Percentiles rank a stretch among this genome's conserved stretches.
phyloP scores from a whole-genome alignment of 306 rosid genomes.

The Bauhinia variegata region DNA sequence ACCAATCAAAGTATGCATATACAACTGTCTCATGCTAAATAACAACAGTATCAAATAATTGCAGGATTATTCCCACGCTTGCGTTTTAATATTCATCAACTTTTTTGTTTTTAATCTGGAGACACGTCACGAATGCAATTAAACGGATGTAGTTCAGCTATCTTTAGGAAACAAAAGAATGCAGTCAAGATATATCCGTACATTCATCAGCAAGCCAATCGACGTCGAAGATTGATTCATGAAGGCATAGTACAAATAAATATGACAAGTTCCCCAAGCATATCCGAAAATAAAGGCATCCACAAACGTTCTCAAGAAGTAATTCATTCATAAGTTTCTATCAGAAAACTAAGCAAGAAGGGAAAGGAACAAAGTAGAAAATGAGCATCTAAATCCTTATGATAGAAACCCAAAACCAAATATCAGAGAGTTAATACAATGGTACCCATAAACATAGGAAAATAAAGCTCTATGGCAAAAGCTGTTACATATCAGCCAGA shows the following conservation, averaged over 20 bases:
- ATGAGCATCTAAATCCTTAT: slow-evolving; percentile 11
- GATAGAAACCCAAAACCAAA: slow-evolving; percentile 1
- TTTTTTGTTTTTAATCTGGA: background rate
- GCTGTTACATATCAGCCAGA: too few species aligned
- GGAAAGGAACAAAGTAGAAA: background rate
- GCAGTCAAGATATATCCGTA: slow-evolving; percentile 6
- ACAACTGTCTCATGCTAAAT: slow-evolving; percentile 23
- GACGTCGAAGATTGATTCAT: slow-evolving; percentile 2
- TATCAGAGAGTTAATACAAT: slow-evolving; percentile 13
- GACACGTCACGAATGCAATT: background rate
- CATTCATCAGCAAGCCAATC: slow-evolving; percentile 16
- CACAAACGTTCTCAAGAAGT: slow-evolving; percentile 3
- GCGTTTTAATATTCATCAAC: background rate
- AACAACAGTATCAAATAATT: slow-evolving; percentile 27
- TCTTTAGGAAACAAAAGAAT: slow-evolving; percentile 24
- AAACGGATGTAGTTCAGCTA: background rate
- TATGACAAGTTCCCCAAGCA: background rate
- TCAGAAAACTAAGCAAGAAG: background rate
- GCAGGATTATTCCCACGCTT: slow-evolving; percentile 21
- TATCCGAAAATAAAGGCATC: slow-evolving; percentile 3
- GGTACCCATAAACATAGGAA: too few species aligned
- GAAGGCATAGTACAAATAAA: slow-evolving; percentile 6
- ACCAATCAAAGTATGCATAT: slow-evolving; percentile 12
- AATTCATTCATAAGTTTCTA: background rate
- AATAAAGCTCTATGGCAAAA: too few species aligned